phyloP scores from a whole-genome alignment of 2,329 filamentous ascomycete genomes.

The Ophiognomonia clavigignenti-juglandacearum region DNA sequence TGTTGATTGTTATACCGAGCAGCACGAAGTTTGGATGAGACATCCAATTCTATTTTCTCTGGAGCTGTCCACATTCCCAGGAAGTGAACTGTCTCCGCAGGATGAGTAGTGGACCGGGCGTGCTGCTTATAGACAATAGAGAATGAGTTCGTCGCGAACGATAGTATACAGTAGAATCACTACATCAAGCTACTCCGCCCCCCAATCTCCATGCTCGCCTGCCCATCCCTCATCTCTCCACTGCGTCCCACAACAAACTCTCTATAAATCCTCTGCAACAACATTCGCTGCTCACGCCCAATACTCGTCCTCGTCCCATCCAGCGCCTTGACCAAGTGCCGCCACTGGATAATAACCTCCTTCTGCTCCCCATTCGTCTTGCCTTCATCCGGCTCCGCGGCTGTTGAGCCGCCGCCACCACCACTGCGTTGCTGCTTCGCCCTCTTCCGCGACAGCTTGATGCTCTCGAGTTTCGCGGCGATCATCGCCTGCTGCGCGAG shows the following conservation, averaged over 20 bases:
- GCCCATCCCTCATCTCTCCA: slow-evolving; percentile 91
- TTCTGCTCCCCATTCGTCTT: slow-evolving; percentile 25
- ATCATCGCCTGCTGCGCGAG: slow-evolving; percentile 77
- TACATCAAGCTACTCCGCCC: slow-evolving; percentile 92
- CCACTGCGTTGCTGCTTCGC: slow-evolving; percentile 45
- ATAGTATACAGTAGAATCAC: too few relatives aligned
- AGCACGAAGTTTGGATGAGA: too few relatives aligned
- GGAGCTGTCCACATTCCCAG: too few relatives aligned
- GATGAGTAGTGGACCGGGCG: too few relatives aligned
- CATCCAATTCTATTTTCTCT: too few relatives aligned
- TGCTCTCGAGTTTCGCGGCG: slow-evolving; percentile 72
- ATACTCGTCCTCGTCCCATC: slow-evolving; percentile 78
- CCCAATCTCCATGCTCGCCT: slow-evolving; percentile 87
- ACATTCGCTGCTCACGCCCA: slow-evolving; percentile 66
- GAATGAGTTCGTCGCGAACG: too few relatives aligned
- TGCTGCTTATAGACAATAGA: too few relatives aligned
- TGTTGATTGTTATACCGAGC: too few relatives aligned
- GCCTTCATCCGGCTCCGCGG: slow-evolving; percentile 22
- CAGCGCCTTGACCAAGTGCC: slow-evolving; percentile 75
- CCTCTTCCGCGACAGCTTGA: slow-evolving; percentile 66
- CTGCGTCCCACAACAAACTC: slow-evolving; percentile 92
- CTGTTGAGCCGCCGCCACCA: slow-evolving; percentile 11
- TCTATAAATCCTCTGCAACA: slow-evolving; percentile 76
- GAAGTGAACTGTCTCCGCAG: too few relatives aligned
- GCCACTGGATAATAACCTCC: slow-evolving; percentile 80